Conservation (phyloP, 2,329 filamentous ascomycete species). For the Curvularia verruculosa region DNA sequence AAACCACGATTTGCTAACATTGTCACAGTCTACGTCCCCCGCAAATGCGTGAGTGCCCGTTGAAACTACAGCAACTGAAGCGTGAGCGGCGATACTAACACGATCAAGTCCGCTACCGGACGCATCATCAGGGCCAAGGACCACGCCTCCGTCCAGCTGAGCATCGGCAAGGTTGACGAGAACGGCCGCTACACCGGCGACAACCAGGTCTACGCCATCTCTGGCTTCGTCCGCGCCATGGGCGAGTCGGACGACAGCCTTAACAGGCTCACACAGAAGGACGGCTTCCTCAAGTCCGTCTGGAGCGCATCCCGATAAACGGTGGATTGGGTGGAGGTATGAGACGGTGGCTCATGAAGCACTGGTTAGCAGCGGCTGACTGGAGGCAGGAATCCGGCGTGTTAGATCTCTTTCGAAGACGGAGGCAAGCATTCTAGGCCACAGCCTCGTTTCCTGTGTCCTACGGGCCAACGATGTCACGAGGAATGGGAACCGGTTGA, state of each 20-base stretch:
- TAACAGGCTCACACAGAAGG: slow-evolving; percentile 93
- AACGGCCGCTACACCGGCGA: slow-evolving; percentile 96
- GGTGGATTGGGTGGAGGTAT: slow-evolving; percentile 41
- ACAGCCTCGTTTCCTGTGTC: slow-evolving; percentile 37
- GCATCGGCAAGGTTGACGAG: slow-evolving; percentile 97
- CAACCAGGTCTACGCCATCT: slow-evolving; percentile 96
- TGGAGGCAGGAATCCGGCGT: slow-evolving; percentile 36
- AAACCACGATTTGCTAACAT: slow-evolving; percentile 24
- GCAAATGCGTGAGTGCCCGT: slow-evolving; percentile 51
- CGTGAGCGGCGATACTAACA: slow-evolving; percentile 29
- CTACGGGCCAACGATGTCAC: slow-evolving; percentile 39
- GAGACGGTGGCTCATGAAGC: slow-evolving; percentile 1
- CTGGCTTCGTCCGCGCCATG: slow-evolving; percentile 96
- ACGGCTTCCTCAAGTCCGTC: slow-evolving; percentile 96
- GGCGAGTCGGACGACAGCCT: slow-evolving; percentile 96
- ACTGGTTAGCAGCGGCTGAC: slow-evolving; percentile 22
- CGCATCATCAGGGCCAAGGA: slow-evolving; percentile 99
- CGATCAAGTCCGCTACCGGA: slow-evolving; percentile 56
- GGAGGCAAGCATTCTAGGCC: slow-evolving; percentile 39
- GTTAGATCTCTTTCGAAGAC: slow-evolving; percentile 33
- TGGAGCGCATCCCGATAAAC: slow-evolving; percentile 75
- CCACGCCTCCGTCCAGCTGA: slow-evolving; percentile 97
- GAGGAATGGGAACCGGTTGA: slow-evolving; percentile 40
- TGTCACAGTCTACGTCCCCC: slow-evolving; percentile 39
- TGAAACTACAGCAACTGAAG: slow-evolving; percentile 7